Percentiles rank a stretch among this genome's conserved stretches.
phyloP scores from a whole-genome alignment of 2,329 filamentous ascomycete species.

The Monosporascus sp. region DNA sequence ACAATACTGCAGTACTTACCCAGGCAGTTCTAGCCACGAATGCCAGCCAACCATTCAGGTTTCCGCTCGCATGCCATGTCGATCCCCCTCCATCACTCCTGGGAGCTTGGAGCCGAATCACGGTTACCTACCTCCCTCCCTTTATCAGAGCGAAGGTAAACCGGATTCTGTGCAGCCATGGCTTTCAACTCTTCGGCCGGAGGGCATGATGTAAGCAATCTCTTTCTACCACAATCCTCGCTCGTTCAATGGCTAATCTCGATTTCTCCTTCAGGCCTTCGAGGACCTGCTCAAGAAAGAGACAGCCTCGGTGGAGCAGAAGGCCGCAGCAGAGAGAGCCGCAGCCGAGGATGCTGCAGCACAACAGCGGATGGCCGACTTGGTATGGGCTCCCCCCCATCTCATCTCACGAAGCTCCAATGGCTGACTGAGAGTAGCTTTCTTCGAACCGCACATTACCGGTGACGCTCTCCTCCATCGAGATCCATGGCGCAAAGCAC shows the following conservation, averaged over 20 bases:
- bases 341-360: conserved; percentile 40
- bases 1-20: too few species aligned
- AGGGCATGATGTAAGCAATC: conserved; percentile 20
- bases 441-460: conserved; percentile 80
- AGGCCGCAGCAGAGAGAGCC: conserved; percentile 17
- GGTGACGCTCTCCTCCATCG: conserved; percentile 80
- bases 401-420: conserved; percentile 3
- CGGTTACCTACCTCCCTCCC: too few species aligned
- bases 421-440: conserved; percentile 44
- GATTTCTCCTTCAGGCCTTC: conserved; percentile 20
- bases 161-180: conserved; percentile 9
- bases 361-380: conserved; percentile 57
- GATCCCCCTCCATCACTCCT: too few species aligned
- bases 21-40: too few species aligned
- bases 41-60: too few species aligned
- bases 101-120: too few species aligned
- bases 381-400: conserved; percentile 43
- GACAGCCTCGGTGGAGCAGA: conserved; percentile 22
- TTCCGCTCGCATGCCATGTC: too few species aligned
- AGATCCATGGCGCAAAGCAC: conserved; percentile 74
- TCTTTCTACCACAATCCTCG: neutral
- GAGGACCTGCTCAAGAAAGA: conserved; percentile 24
- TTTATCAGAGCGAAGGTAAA: neutral
- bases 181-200: conserved; percentile 15
- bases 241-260: neutral